phyloP scores from a whole-genome alignment of 2,329 filamentous ascomycete genomes.

The Grosmannia serpens region DNA sequence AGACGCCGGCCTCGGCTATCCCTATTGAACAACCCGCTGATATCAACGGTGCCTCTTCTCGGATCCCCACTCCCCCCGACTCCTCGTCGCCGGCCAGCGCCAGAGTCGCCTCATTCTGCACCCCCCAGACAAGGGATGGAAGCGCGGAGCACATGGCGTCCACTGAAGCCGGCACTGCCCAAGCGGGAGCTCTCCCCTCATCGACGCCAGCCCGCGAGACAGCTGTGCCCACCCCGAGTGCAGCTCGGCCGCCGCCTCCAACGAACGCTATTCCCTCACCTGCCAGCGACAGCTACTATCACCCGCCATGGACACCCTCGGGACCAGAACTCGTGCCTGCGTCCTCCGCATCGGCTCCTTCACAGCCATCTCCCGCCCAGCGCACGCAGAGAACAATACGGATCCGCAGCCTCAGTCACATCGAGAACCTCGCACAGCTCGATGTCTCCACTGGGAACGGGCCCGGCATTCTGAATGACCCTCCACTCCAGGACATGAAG shows the following conservation, averaged over 20 bases:
- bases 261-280: constrained; percentile 23
- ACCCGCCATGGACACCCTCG: constrained; percentile 10
- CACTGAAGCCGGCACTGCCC: background rate
- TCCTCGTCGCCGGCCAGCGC: constrained; percentile 30
- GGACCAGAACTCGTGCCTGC: constrained; percentile 4
- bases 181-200: constrained; percentile 15
- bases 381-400: constrained; percentile 51
- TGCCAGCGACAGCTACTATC: constrained; percentile 19
- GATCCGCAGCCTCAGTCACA: constrained; percentile 80
- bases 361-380: constrained; percentile 14
- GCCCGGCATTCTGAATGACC: constrained; percentile 37
- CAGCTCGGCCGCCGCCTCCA: constrained; percentile 4
- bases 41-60: constrained; percentile 29
- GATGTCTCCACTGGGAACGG: constrained; percentile 51
- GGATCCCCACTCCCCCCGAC: constrained; percentile 42
- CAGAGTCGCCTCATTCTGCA: background rate
- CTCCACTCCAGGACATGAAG: constrained; percentile 44
- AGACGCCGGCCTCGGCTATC: background rate
- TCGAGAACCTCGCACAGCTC: constrained; percentile 75
- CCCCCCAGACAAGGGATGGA: constrained; percentile 3
- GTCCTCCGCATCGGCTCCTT: constrained; percentile 17
- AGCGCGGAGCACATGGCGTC: constrained; percentile 10
- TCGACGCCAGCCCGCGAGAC: constrained; percentile 4
- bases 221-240: constrained; percentile 10
- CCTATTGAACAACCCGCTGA: constrained; percentile 7